Percentiles rank a stretch among this genome's conserved stretches.
These are phyloP conservation scores for Pyrenophora teres DNA, from an alignment of 2,329 filamentous ascomycete species.

Conservation along the genomic window DNA sequence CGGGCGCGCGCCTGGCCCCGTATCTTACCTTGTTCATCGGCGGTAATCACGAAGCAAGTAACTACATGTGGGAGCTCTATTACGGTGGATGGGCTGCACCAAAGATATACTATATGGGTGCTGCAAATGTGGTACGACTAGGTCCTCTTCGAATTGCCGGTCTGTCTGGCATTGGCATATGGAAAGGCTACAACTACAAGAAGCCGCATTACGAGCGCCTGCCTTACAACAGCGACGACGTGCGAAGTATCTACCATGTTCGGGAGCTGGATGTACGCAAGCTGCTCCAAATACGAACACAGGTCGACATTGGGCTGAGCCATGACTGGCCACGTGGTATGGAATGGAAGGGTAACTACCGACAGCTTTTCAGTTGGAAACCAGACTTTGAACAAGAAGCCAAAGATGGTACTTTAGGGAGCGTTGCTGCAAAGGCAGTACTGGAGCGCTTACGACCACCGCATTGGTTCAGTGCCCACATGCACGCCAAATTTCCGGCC, in stretches of 20 bases:
- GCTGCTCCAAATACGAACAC: constrained; percentile 79
- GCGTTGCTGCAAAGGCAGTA: constrained; percentile 75
- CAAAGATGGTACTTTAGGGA: constrained; percentile 75
- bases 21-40: constrained; percentile 91
- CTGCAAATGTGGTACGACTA: constrained; percentile 83
- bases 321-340: constrained; percentile 93
- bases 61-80: constrained; percentile 87
- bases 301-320: constrained; percentile 88
- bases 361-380: constrained; percentile 73
- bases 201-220: constrained; percentile 83
- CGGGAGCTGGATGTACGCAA: constrained; percentile 91
- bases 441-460: constrained; percentile 79
- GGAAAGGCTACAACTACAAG: constrained; percentile 87
- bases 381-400: constrained; percentile 77
- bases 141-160: constrained; percentile 87
- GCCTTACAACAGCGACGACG: constrained; percentile 77
- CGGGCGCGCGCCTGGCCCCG: constrained; percentile 74
- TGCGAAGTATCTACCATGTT: constrained; percentile 86
- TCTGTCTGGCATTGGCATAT: constrained; percentile 94
- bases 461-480: constrained; percentile 88
- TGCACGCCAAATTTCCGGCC: constrained; percentile 87
- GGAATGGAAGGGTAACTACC: constrained; percentile 75
- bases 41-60: constrained; percentile 94
- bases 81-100: constrained; percentile 97
- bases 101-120: constrained; percentile 96